Evolutionary conservation across 169 alveolate genomes (phyloP).

Genomic region (Cryptosporidium meleagridis): DNA sequence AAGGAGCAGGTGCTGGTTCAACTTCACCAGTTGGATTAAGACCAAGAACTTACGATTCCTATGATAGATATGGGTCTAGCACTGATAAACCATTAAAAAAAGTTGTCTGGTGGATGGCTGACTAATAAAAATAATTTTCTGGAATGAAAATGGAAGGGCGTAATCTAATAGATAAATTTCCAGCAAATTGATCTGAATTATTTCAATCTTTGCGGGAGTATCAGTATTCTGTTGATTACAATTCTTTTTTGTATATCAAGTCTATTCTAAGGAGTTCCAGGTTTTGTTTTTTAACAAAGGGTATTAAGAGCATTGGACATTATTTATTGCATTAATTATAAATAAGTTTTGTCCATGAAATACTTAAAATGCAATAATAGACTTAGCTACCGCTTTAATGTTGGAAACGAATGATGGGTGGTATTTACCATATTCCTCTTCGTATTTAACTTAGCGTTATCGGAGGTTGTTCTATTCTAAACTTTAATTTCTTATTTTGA

Average conservation of each 20-base stretch:
- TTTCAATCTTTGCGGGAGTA: not conserved
- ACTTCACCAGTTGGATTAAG: not conserved
- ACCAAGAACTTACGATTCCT: constrained; percentile 4
- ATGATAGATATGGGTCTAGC: constrained; percentile 46
- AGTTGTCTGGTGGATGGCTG: constrained; percentile 48
- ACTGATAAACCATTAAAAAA: not conserved
- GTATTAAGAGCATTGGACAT: not conserved
- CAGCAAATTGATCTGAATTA: not conserved
- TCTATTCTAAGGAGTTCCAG: not conserved
- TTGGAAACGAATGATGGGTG: constrained; percentile 38
- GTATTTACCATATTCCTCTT: constrained; percentile 26
- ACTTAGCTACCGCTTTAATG: not conserved
- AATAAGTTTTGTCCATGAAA: not conserved
- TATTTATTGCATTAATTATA: constrained; percentile 3
- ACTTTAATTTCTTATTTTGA: not conserved
- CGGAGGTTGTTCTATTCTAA: not conserved
- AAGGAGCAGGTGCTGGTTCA: not conserved
- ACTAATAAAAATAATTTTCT: not conserved
- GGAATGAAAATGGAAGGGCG: not conserved
- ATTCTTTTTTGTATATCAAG: constrained; percentile 1
- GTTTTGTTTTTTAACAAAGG: not conserved
- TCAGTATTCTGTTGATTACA: not conserved
- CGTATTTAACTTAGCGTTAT: not conserved
- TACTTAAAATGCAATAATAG: not conserved
- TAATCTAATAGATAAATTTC: not conserved